Evolutionary conservation across 768 basidiomycete genomes (phyloP), one percentile per base, ranked within the genome.

Genomic region (Suillus fuscotomentosus): DNA sequence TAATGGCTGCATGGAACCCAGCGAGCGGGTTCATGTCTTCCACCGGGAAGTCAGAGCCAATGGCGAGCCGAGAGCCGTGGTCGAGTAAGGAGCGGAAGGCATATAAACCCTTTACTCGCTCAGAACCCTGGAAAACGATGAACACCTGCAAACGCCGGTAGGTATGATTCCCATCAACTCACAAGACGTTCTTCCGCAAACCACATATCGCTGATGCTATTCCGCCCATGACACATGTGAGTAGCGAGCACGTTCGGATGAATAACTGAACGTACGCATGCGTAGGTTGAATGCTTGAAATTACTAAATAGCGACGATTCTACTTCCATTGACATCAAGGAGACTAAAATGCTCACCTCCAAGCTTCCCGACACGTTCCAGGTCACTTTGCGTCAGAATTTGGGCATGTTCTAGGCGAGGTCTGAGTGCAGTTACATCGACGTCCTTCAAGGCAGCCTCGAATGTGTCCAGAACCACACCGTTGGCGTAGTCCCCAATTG

Each of bases 331-430:
- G 36, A 24, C 31, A 22, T 54, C 24, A 50, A 31, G 63, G 41
- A 24, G 27, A 65, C 17, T 34, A 24, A n/a, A 64, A 9, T 36
- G 69, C 85, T 68, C 70, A 92, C 94, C 89, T 63, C 94, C 95
- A 9, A 96, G 84, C 66, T 81, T 84, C 22, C 90, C 94, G 17
- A 95, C 81, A 17, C 94, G 85, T 34, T 76, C 77, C 81, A 97
- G 87, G 72, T 97, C 95, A 2, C 78, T 80, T n/a, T 82, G 78
- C 3, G 85, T 88, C 75, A 97, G 82, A 70, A 97, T 88, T 75
- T 97, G 95, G 9, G 93, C 94, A 76, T 98, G 95, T 74, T 98
- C 95, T 14, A 97, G 82, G 31, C 95, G 86, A 55, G 93, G 89
- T 48, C 94, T 81, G 54, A 87, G 77, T 31, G 87, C 86, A 34